phyloP scores from a whole-genome alignment of 139 green algal genomes.

The Auxenochlorella pyrenoidosa region DNA sequence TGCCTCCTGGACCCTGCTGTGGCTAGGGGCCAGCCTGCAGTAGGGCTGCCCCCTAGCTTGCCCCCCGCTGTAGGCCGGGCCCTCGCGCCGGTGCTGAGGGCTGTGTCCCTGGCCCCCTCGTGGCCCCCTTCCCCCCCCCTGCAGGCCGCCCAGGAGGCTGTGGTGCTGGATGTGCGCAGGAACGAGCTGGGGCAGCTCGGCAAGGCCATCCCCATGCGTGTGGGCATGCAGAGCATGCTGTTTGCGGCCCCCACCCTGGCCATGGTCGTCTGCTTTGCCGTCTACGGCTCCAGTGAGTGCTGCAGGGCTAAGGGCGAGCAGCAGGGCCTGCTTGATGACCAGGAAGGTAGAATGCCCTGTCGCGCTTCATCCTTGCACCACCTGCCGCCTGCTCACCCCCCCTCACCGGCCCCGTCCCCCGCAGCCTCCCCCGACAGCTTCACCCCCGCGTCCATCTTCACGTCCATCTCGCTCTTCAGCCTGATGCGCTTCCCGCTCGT shows the following conservation, averaged over 20 bases:
- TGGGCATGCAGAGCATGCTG: slow-evolving; percentile 78
- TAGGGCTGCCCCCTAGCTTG: neutral
- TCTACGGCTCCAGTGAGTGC: slow-evolving; percentile 58
- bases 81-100: neutral
- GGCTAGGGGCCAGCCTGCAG: too few relatives aligned
- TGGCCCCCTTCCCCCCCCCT: neutral
- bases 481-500: slow-evolving; percentile 94
- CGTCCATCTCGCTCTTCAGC: slow-evolving; percentile 90
- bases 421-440: slow-evolving; percentile 53
- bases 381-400: neutral
- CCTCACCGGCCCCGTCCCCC: neutral
- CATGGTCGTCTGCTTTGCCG: slow-evolving; percentile 85
- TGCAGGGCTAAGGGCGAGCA: too few relatives aligned
- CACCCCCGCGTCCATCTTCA: slow-evolving; percentile 81
- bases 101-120: neutral
- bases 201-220: slow-evolving; percentile 62
- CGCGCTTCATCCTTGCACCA: neutral
- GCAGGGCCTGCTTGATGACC: neutral
- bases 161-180: slow-evolving; percentile 56
- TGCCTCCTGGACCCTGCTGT: too few relatives aligned
- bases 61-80: neutral
- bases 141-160: slow-evolving; percentile 56
- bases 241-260: slow-evolving; percentile 82
- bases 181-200: slow-evolving; percentile 72
- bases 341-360: too few relatives aligned